These are phyloP conservation scores for Cardamine chenopodiifolia DNA, from an alignment of 345 rosid genomes.

Conservation along the genomic window DNA sequence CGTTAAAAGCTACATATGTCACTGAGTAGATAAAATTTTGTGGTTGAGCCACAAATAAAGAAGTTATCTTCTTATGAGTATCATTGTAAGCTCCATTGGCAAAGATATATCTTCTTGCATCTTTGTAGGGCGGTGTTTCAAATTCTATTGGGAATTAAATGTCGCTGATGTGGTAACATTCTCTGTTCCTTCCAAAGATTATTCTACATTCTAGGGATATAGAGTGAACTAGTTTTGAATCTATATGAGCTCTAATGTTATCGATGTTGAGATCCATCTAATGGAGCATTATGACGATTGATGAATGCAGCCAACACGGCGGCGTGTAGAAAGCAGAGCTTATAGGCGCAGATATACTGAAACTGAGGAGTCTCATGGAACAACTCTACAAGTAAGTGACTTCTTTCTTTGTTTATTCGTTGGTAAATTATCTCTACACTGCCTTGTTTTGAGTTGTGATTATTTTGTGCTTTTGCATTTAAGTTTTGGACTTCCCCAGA, in stretches of 20 bases:
- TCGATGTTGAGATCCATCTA: neutral
- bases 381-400: slow-evolving; percentile 72
- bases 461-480: neutral
- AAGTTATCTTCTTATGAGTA: neutral
- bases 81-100: neutral
- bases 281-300: slow-evolving; percentile 13
- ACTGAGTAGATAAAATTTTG: neutral
- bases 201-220: neutral
- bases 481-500: neutral
- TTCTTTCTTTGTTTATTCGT: neutral
- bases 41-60: neutral
- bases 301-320: slow-evolving; percentile 67
- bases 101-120: slow-evolving; percentile 7
- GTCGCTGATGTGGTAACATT: slow-evolving; percentile 67
- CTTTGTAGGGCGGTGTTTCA: slow-evolving; percentile 60
- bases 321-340: slow-evolving; percentile 70
- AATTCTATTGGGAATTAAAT: slow-evolving; percentile 46
- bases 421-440: neutral
- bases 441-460: slow-evolving; percentile 17
- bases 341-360: slow-evolving; percentile 62
- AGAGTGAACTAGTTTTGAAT: neutral
- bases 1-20: neutral
- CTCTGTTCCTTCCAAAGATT: slow-evolving; percentile 14
- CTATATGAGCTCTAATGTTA: neutral
- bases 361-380: slow-evolving; percentile 60